Evolutionary conservation across 2,329 filamentous ascomycete species (phyloP).

Genomic region (Beauveria asiatica): DNA sequence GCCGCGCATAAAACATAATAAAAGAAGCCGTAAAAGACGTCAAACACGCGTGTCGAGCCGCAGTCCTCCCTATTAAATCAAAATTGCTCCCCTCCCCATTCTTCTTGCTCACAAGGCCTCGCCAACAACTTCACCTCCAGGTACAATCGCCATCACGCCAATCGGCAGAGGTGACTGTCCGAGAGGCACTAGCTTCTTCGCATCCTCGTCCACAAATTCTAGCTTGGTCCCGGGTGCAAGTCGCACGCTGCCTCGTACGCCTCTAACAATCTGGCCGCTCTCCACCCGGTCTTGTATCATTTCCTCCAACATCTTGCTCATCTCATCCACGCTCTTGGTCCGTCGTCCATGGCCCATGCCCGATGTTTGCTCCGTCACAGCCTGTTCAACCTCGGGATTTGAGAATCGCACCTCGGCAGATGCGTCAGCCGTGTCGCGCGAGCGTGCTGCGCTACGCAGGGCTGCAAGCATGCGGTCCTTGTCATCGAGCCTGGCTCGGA

Average conservation of each 20-base stretch:
- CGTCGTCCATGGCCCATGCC: conserved; percentile 37
- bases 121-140: conserved; percentile 18
- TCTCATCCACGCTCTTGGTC: conserved; percentile 73
- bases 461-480: conserved; percentile 91
- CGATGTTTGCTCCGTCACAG: conserved; percentile 18
- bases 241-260: conserved; percentile 58
- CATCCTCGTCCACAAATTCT: conserved; percentile 26
- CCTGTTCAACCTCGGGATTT: conserved; percentile 16
- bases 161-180: conserved; percentile 28
- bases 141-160: conserved; percentile 4
- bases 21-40: not conserved
- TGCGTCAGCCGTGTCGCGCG: conserved; percentile 70
- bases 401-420: conserved; percentile 25
- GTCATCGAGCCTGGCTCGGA: conserved; percentile 84
- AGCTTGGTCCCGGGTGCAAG: conserved; percentile 40
- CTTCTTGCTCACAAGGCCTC: conserved; percentile 16
- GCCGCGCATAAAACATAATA: not conserved
- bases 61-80: not conserved
- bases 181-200: conserved; percentile 30
- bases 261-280: conserved; percentile 60
- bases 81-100: not conserved
- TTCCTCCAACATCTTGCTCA: conserved; percentile 88
- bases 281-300: conserved; percentile 91
- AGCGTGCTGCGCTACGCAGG: conserved; percentile 74
- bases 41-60: not conserved